Evolutionary conservation across 1,139 yeast genomes (phyloP).

Genomic region (Geotrichum carabidarum): DNA sequence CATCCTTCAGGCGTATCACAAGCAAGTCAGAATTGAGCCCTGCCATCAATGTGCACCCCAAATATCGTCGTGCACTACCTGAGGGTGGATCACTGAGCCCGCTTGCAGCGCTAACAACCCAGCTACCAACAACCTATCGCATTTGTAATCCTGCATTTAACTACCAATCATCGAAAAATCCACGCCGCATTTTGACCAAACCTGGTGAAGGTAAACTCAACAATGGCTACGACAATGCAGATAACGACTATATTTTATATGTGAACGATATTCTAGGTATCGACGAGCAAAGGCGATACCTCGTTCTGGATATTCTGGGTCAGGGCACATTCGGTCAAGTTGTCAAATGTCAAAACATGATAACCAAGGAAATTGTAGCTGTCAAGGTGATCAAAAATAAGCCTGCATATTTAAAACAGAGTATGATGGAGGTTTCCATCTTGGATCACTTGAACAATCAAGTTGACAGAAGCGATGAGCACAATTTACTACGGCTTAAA

Average conservation of each 20-base stretch:
- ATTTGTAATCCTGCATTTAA: constrained; percentile 85
- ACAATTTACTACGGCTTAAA: constrained; percentile 68
- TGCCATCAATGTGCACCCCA: constrained; percentile 57
- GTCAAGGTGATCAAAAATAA: constrained; percentile 91
- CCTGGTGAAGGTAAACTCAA: constrained; percentile 81
- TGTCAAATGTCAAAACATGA: constrained; percentile 89
- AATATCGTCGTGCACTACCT: constrained; percentile 73
- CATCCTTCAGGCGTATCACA: constrained; percentile 43
- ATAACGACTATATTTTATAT: constrained; percentile 83
- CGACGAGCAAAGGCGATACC: constrained; percentile 76
- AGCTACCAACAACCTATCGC: constrained; percentile 72
- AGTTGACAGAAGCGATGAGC: constrained; percentile 62
- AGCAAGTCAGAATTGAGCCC: constrained; percentile 58
- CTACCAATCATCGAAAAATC: constrained; percentile 80
- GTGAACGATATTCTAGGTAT: constrained; percentile 91
- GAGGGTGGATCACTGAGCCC: constrained; percentile 84
- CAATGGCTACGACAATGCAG: constrained; percentile 83
- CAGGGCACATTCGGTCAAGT: constrained; percentile 99
- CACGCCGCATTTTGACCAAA: constrained; percentile 85
- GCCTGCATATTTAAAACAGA: constrained; percentile 87
- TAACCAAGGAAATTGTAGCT: constrained; percentile 85
- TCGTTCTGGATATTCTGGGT: constrained; percentile 86
- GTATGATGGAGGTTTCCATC: constrained; percentile 82
- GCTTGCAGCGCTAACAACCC: constrained; percentile 69
- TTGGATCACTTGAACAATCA: constrained; percentile 74